A percentile compares a stretch with the other conserved stretches of the same genome.
These are phyloP conservation scores for Penicillium sp. DNA, from an alignment of 2,329 filamentous ascomycete species.

Conservation along the genomic window DNA sequence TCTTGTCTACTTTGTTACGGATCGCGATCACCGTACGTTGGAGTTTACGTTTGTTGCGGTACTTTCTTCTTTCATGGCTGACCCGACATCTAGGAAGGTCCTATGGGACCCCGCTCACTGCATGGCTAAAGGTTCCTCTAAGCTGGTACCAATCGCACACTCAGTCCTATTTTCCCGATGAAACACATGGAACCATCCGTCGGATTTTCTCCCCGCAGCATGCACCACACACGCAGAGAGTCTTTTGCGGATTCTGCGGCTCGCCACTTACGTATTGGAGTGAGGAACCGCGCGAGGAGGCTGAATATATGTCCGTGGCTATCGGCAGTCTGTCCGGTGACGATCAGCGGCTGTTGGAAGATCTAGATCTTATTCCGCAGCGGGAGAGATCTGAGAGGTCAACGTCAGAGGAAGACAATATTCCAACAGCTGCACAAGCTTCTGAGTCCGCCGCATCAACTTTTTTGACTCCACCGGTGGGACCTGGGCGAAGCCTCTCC, in stretches of 20 bases:
- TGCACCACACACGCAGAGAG: conserved; percentile 66
- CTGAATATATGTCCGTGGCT: conserved; percentile 79
- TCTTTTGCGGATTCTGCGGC: conserved; percentile 92
- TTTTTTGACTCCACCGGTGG: conserved; percentile 29
- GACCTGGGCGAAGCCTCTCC: conserved; percentile 29
- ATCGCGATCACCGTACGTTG: conserved; percentile 71
- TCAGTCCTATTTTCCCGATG: conserved; percentile 76
- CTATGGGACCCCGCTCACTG: conserved; percentile 73
- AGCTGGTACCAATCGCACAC: conserved; percentile 79
- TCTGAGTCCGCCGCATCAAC: conserved; percentile 22
- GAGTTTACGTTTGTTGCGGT: neutral
- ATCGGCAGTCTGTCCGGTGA: conserved; percentile 76
- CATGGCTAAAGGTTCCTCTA: conserved; percentile 83
- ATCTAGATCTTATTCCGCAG: conserved; percentile 72
- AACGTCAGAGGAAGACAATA: conserved; percentile 36
- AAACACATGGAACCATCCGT: conserved; percentile 70
- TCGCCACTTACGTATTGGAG: conserved; percentile 85
- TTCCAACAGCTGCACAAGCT: conserved; percentile 18
- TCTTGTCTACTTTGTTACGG: conserved; percentile 76
- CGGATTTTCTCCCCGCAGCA: conserved; percentile 67
- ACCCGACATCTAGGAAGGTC: conserved; percentile 56
- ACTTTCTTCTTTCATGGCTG: neutral
- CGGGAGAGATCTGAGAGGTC: conserved; percentile 34
- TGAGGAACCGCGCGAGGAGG: conserved; percentile 71
- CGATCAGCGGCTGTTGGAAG: conserved; percentile 74